Evolutionary conservation across 768 basidiomycete genomes (phyloP).

Genomic region (Phanerochaete sordida): DNA sequence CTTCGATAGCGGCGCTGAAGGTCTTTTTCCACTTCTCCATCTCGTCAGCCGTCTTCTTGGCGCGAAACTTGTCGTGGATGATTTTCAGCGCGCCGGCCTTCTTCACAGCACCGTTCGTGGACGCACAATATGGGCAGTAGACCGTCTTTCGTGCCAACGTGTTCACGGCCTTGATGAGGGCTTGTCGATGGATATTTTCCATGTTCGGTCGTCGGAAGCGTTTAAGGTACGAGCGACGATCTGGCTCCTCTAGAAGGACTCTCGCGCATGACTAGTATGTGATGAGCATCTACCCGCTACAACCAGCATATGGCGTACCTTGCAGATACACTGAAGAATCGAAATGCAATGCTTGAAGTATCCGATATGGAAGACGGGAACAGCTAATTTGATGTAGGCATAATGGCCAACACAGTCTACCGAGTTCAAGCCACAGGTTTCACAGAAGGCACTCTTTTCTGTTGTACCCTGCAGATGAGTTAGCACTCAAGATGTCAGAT

Average conservation of each 20-base stretch:
- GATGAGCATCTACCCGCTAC: neutral
- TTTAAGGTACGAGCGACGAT: constrained; percentile 79
- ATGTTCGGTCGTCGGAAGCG: constrained; percentile 89
- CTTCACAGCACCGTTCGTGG: constrained; percentile 94
- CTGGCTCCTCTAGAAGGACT: constrained; percentile 83
- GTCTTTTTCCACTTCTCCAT: constrained; percentile 84
- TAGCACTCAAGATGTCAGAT: neutral
- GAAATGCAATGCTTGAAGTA: constrained; percentile 96
- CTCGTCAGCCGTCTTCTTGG: constrained; percentile 87
- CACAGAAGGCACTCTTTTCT: constrained; percentile 88
- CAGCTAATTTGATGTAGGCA: constrained; percentile 94
- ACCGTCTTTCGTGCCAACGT: constrained; percentile 83
- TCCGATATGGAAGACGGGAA: constrained; percentile 98
- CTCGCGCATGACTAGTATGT: constrained; percentile 79
- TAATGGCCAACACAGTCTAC: constrained; percentile 98
- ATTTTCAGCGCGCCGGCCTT: constrained; percentile 94
- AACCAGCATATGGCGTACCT: constrained; percentile 46
- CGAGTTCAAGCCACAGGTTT: constrained; percentile 89
- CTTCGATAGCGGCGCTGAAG: constrained; percentile 77
- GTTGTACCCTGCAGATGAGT: constrained; percentile 72
- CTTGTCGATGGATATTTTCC: constrained; percentile 88
- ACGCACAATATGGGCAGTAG: constrained; percentile 90
- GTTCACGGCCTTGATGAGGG: constrained; percentile 82
- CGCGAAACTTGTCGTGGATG: constrained; percentile 95
- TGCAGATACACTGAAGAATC: constrained; percentile 95